Conservation (phyloP, 2,329 filamentous ascomycete genomes). For the Madurella fahalii region DNA sequence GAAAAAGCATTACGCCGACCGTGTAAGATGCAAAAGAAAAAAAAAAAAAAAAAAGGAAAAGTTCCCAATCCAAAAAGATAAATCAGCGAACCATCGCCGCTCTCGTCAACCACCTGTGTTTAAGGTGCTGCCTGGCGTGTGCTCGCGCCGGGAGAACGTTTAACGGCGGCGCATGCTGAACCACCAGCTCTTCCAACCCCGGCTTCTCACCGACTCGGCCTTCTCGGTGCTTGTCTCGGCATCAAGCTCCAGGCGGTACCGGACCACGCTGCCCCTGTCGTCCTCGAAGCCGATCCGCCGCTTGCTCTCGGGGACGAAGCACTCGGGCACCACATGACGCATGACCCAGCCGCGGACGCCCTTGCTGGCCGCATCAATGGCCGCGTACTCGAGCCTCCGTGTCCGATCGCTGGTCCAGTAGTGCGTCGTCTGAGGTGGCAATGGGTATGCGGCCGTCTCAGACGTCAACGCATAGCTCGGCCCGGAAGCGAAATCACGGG, state of each 20-base stretch:
- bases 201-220: conserved; percentile 6
- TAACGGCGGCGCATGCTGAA: conserved; percentile 19
- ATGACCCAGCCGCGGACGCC: conserved; percentile 59
- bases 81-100: background rate
- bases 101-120: background rate
- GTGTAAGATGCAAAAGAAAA: conserved; percentile 15
- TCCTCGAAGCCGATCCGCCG: conserved; percentile 56
- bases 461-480: conserved; percentile 18
- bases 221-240: conserved; percentile 34
- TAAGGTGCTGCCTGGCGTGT: background rate
- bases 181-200: conserved; percentile 24
- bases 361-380: conserved; percentile 58
- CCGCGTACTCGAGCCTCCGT: conserved; percentile 60
- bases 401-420: conserved; percentile 65
- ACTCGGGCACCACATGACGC: conserved; percentile 56
- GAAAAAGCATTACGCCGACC: conserved; percentile 8
- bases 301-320: conserved; percentile 50
- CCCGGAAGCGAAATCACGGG: conserved; percentile 1
- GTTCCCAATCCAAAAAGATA: background rate
- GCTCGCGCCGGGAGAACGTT: background rate
- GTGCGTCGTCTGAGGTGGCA: conserved; percentile 56
- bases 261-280: conserved; percentile 58
- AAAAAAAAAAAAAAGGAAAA: no score
- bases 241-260: conserved; percentile 58
- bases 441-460: conserved; percentile 34